Conservation (phyloP, 2,329 filamentous ascomycete genomes). For the Penicillium sp. region DNA sequence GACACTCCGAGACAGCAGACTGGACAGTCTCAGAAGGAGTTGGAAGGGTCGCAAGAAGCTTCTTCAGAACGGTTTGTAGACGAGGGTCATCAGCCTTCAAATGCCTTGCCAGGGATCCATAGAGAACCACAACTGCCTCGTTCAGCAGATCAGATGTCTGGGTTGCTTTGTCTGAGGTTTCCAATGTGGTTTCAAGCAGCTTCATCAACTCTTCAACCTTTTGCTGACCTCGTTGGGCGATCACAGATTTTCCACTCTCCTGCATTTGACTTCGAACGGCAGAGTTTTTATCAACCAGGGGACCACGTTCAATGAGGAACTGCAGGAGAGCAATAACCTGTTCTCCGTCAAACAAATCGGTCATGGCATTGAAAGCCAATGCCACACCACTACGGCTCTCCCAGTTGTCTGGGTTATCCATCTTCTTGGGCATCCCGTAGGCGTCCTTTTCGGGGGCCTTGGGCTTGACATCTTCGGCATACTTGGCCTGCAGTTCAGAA, state of each 20-base stretch:
- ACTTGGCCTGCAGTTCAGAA: conserved; percentile 65
- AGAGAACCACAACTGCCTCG: conserved; percentile 96
- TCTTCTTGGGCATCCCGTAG: conserved; percentile 91
- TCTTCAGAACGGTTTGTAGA: conserved; percentile 82
- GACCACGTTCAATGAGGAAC: conserved; percentile 82
- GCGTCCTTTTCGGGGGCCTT: conserved; percentile 81
- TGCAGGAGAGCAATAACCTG: conserved; percentile 75
- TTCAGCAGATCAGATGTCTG: conserved; percentile 86
- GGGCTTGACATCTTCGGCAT: conserved; percentile 77
- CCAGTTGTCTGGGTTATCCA: conserved; percentile 85
- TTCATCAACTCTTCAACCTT: conserved; percentile 89
- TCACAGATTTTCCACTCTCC: conserved; percentile 78
- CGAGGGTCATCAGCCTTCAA: conserved; percentile 80
- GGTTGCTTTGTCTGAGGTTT: conserved; percentile 76
- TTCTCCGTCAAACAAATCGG: conserved; percentile 64
- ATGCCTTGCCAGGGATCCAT: conserved; percentile 89
- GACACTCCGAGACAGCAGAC: conserved; percentile 90
- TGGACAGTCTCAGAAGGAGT: conserved; percentile 97
- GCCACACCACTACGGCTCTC: conserved; percentile 87
- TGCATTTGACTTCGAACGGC: conserved; percentile 87
- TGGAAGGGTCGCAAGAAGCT: conserved; percentile 80
- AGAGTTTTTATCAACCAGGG: conserved; percentile 77
- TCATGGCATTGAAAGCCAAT: conserved; percentile 79
- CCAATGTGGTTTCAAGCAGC: conserved; percentile 84
- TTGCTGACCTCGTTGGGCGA: conserved; percentile 75